Evolutionary conservation across 352 stramenopile genomes (phyloP).

Genomic region (Phytopythium oedochilum): DNA sequence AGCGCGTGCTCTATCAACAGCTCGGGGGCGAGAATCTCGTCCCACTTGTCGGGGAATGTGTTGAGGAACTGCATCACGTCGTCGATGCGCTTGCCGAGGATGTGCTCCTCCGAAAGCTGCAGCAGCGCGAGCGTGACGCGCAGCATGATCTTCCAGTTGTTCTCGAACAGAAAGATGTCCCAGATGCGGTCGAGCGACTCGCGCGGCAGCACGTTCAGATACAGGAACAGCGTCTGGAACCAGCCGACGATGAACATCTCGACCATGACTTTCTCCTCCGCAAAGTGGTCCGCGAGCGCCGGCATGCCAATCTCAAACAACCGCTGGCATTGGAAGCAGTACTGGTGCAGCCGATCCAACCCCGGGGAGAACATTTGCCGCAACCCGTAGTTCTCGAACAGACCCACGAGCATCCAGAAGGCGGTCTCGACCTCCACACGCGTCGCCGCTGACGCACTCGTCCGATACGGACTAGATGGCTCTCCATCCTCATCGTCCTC

Average conservation of each 20-base stretch:
- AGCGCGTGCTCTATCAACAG: conserved; percentile 44
- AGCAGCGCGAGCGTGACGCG: conserved; percentile 66
- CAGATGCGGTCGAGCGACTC: conserved; percentile 76
- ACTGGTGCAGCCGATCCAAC: conserved; percentile 59
- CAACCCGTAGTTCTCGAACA: conserved; percentile 81
- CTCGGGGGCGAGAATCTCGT: conserved; percentile 51
- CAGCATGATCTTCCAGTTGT: conserved; percentile 84
- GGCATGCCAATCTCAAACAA: conserved; percentile 60
- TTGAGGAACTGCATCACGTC: conserved; percentile 88
- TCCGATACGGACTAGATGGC: conserved; percentile 19
- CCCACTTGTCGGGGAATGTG: conserved; percentile 56
- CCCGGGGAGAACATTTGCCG: conserved; percentile 78
- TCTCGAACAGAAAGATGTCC: conserved; percentile 84
- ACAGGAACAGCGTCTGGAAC: conserved; percentile 87
- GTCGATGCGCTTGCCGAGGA: conserved; percentile 69
- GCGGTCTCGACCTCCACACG: conserved; percentile 58
- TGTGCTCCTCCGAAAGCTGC: conserved; percentile 54
- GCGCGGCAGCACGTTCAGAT: conserved; percentile 75
- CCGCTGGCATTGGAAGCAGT: conserved; percentile 78
- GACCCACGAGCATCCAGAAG: conserved; percentile 75
- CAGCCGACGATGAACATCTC: conserved; percentile 88
- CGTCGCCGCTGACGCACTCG: conserved; percentile 25
- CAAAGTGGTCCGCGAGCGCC: conserved; percentile 63
- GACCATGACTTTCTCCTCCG: conserved; percentile 68
- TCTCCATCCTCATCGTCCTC: conserved; percentile 4